Conservation (phyloP, 176 grass and related monocot genomes). For the Oryza nivara region DNA sequence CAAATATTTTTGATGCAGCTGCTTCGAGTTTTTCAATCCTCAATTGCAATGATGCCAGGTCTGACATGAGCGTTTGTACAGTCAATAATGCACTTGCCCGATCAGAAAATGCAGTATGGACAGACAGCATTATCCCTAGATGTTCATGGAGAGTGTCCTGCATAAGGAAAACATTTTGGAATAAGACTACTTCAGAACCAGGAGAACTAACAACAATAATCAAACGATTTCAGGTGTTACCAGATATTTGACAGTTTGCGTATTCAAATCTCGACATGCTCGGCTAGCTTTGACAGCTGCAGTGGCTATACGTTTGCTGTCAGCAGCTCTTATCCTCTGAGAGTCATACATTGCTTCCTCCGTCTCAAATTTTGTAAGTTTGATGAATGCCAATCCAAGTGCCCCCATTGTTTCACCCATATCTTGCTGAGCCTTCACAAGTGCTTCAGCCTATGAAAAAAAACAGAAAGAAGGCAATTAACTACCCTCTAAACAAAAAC, state of each 20-base stretch:
- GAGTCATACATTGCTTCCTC: constrained; percentile 78
- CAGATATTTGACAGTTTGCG: constrained; percentile 96
- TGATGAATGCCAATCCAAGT: constrained; percentile 93
- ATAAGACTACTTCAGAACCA: constrained; percentile 23
- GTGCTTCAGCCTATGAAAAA: constrained; percentile 71
- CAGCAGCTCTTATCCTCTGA: constrained; percentile 80
- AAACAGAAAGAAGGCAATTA: constrained; percentile 16
- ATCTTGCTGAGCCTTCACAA: constrained; percentile 97
- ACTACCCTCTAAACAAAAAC: neutral
- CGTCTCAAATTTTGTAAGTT: constrained; percentile 89
- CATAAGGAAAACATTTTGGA: constrained; percentile 33
- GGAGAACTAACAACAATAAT: constrained; percentile 15
- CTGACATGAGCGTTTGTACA: constrained; percentile 94
- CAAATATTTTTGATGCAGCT: constrained; percentile 91
- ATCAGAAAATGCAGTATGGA: constrained; percentile 89
- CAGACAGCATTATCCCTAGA: constrained; percentile 88
- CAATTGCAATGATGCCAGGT: constrained; percentile 69
- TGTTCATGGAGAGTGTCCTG: constrained; percentile 95
- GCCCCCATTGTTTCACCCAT: constrained; percentile 98
- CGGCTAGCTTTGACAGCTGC: constrained; percentile 97
- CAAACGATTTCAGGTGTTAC: constrained; percentile 42
- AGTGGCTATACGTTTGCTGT: constrained; percentile 82
- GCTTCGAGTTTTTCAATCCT: constrained; percentile 91
- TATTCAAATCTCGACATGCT: constrained; percentile 91
- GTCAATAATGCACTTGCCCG: constrained; percentile 89